Evolutionary conservation across 495 filamentous ascomycete genomes (phyloP).

Genomic region (Venustampulla echinocandica): DNA sequence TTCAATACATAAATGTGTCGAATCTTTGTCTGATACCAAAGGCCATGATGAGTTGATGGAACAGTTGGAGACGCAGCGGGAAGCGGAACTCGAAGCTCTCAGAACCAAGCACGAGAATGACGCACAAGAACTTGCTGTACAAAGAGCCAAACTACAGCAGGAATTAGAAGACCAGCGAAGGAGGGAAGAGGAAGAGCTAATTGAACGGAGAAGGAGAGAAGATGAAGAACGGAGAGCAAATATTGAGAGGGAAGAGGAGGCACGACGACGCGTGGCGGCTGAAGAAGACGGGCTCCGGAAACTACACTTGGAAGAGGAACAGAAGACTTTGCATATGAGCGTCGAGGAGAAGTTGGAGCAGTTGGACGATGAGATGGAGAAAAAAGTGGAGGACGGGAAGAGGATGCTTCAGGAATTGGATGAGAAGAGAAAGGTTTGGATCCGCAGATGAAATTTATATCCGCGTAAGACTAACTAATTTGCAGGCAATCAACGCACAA

Average conservation of each 20-base stretch:
- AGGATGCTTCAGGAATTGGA: constrained; percentile 14
- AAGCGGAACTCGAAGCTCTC: constrained; percentile 7
- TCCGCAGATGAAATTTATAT: background rate
- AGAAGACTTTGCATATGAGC: constrained; percentile 4
- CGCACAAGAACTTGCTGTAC: background rate
- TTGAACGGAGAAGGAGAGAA: constrained; percentile 12
- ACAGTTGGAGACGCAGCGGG: constrained; percentile 3
- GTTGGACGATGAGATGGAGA: constrained; percentile 21
- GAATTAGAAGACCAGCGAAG: constrained; percentile 13
- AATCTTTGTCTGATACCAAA: constrained; percentile 9
- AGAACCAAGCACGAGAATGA: constrained; percentile 1
- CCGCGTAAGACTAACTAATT: background rate
- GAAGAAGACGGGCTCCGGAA: constrained; percentile 2
- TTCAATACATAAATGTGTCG: constrained; percentile 12
- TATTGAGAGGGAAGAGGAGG: constrained; percentile 8
- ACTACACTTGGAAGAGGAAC: background rate
- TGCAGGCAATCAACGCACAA: constrained; percentile 14
- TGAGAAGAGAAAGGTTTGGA: constrained; percentile 18
- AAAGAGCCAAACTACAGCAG: constrained; percentile 13
- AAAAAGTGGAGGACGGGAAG: constrained; percentile 17
- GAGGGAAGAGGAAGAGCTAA: constrained; percentile 15
- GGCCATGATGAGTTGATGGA: constrained; percentile 16
- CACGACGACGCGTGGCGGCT: background rate
- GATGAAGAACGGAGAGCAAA: constrained; percentile 12
- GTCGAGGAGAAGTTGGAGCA: constrained; percentile 14